phyloP scores from a whole-genome alignment of 2,329 filamentous ascomycete genomes.

The Penicillium sp. region DNA sequence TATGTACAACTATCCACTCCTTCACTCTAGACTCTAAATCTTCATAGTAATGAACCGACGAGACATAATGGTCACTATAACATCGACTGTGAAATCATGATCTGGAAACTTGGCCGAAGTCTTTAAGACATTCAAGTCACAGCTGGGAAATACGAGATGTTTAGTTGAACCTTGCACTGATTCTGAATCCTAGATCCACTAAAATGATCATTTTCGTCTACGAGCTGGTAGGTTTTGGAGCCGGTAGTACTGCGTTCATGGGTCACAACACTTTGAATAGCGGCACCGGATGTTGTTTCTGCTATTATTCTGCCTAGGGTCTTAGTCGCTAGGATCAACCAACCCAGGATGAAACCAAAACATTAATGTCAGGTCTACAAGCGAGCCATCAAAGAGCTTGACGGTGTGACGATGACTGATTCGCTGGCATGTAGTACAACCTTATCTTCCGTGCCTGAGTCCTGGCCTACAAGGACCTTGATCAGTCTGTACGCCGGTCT shows the following conservation, averaged over 20 bases:
- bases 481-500: not conserved
- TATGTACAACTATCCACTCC: no score
- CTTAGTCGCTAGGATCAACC: not conserved
- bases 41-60: not conserved
- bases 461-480: not conserved
- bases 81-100: not conserved
- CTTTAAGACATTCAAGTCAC: constrained; percentile 11
- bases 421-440: not conserved
- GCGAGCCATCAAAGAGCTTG: not conserved
- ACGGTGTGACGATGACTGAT: not conserved
- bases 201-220: not conserved
- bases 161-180: not conserved
- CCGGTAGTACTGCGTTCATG: no score
- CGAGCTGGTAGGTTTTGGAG: not conserved
- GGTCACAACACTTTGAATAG: not conserved
- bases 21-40: not conserved
- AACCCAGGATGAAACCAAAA: not conserved
- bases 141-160: constrained; percentile 4
- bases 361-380: not conserved
- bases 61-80: not conserved
- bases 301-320: not conserved
- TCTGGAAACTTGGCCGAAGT: not conserved
- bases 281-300: no score
- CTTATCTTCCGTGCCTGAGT: not conserved
- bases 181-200: not conserved